phyloP scores from a whole-genome alignment of 2,329 filamentous ascomycete species.

The Ophiocordyceps australis region DNA sequence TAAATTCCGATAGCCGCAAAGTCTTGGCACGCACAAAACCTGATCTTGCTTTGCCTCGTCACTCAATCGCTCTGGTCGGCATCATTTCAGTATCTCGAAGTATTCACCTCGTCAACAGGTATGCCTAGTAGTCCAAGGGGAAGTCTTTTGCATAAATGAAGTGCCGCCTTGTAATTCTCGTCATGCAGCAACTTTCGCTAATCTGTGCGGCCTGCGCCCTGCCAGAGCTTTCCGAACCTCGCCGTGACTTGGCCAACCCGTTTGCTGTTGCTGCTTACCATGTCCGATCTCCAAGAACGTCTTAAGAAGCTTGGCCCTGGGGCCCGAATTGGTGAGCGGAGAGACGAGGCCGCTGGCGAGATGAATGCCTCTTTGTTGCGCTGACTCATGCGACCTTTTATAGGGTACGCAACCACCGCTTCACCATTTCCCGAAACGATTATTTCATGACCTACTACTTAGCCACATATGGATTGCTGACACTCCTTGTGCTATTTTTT shows the following conservation, averaged over 20 bases:
- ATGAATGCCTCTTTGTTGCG: not conserved
- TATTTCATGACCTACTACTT: too few relatives aligned
- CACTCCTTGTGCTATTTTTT: too few relatives aligned
- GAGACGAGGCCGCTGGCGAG: not conserved
- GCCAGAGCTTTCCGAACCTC: constrained; percentile 5
- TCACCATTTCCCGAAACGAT: constrained; percentile 5
- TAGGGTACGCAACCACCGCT: not conserved
- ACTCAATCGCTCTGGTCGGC: constrained; percentile 15
- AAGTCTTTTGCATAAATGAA: too few relatives aligned
- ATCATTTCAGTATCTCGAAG: constrained; percentile 15
- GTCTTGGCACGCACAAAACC: constrained; percentile 27
- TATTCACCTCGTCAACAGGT: constrained; percentile 14
- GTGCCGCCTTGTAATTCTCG: too few relatives aligned
- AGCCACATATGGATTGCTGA: too few relatives aligned
- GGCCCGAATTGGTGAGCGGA: constrained; percentile 48
- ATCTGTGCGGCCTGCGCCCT: too few relatives aligned
- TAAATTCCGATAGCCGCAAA: constrained; percentile 22
- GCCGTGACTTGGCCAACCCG: constrained; percentile 14
- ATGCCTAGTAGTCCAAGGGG: too few relatives aligned
- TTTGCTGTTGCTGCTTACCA: too few relatives aligned
- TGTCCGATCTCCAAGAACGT: constrained; percentile 39
- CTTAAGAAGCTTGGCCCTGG: constrained; percentile 37
- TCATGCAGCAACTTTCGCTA: too few relatives aligned
- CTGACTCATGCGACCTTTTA: constrained; percentile 13
- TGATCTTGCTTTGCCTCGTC: constrained; percentile 16